Evolutionary conservation across 2,329 filamentous ascomycete genomes (phyloP).

Genomic region (Pseudocercospora vitis): DNA sequence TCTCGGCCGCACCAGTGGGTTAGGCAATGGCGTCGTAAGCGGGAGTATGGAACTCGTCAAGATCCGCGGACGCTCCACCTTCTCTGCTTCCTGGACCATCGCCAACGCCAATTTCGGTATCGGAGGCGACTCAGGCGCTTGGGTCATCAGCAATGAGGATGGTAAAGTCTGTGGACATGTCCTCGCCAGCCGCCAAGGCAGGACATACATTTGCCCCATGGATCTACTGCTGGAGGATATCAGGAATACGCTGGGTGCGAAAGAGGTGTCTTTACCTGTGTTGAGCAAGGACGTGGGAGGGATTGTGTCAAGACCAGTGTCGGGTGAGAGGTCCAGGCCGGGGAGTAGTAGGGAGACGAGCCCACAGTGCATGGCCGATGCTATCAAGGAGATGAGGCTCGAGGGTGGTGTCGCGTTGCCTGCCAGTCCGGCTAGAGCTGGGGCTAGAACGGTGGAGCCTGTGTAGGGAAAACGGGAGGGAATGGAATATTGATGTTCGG

Average conservation of each 20-base stretch:
- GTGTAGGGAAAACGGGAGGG: conserved; percentile 8
- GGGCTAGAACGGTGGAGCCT: conserved; percentile 23
- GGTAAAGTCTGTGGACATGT: conserved; percentile 86
- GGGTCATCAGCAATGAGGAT: conserved; percentile 79
- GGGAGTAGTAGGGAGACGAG: conserved; percentile 1
- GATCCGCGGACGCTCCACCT: conserved; percentile 78
- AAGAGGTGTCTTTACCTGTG: conserved; percentile 69
- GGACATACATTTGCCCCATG: conserved; percentile 95
- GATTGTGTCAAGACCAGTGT: conserved; percentile 8
- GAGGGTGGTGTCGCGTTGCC: conserved; percentile 26
- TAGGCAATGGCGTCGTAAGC: conserved; percentile 76
- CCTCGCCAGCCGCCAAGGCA: conserved; percentile 70
- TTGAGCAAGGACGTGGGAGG: conserved; percentile 42
- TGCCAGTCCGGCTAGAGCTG: conserved; percentile 17
- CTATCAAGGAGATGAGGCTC: conserved; percentile 26
- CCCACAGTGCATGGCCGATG: conserved; percentile 21
- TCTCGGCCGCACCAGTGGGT: conserved; percentile 80
- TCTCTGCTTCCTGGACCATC: conserved; percentile 69
- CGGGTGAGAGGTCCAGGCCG: conserved; percentile 5
- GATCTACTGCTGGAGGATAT: conserved; percentile 86
- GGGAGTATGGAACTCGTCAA: conserved; percentile 80
- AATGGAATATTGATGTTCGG: no score
- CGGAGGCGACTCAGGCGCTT: conserved; percentile 88
- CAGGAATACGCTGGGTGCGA: conserved; percentile 70
- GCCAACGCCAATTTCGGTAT: conserved; percentile 59